These are phyloP conservation scores for Striga asiatica DNA, from an alignment of 257 asterid genomes.

Conservation along the genomic window DNA sequence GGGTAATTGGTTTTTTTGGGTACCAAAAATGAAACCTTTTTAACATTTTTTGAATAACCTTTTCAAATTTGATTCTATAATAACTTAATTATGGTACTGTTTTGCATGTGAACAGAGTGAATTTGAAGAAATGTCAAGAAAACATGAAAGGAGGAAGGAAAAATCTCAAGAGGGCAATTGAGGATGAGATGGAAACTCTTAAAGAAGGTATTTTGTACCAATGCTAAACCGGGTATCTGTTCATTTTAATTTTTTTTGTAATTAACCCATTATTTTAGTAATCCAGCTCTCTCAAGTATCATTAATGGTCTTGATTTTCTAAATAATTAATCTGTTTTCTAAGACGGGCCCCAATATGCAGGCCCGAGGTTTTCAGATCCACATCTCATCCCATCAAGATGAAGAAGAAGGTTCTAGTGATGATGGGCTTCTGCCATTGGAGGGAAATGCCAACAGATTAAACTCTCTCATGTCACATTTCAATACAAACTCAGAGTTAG, in stretches of 20 bases:
- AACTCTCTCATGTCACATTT: conserved; percentile 29
- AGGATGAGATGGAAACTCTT: conserved; percentile 37
- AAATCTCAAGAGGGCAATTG: conserved; percentile 67
- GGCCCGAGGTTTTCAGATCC: conserved; percentile 62
- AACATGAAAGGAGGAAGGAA: conserved; percentile 82
- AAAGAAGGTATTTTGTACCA: conserved; percentile 21
- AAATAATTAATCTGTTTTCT: too few relatives aligned
- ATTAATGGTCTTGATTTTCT: too few relatives aligned
- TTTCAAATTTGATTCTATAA: too few relatives aligned
- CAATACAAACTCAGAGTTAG: too few relatives aligned
- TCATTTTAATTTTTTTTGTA: too few relatives aligned
- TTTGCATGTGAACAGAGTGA: conserved; percentile 9
- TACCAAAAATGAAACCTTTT: too few relatives aligned
- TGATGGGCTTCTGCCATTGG: conserved; percentile 78
- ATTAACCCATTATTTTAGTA: not conserved
- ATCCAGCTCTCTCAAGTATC: too few relatives aligned
- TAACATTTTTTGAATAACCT: too few relatives aligned
- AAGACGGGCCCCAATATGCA: conserved; percentile 7
- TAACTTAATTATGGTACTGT: too few relatives aligned
- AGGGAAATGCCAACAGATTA: conserved; percentile 72
- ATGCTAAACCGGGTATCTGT: too few relatives aligned
- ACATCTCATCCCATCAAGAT: conserved; percentile 12
- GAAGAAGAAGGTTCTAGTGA: conserved; percentile 32
- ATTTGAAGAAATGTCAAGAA: not conserved
- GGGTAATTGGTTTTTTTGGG: too few relatives aligned